Percentiles rank a stretch among this genome's conserved stretches.
phyloP scores from a whole-genome alignment of 345 rosid species.

The Crucihimalaya himalaica region DNA sequence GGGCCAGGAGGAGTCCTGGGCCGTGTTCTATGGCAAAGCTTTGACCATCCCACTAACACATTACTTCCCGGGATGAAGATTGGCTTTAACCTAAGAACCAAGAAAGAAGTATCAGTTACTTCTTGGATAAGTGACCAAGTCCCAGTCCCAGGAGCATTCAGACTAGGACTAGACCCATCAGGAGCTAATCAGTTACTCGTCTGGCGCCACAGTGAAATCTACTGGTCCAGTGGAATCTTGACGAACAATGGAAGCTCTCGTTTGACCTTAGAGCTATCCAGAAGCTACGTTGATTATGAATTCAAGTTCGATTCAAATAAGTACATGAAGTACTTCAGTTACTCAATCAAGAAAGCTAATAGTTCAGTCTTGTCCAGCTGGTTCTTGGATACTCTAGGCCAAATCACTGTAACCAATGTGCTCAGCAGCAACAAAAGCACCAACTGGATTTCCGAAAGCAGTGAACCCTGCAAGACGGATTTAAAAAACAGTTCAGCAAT shows the following conservation, averaged over 20 bases:
- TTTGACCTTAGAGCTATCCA: constrained; percentile 42
- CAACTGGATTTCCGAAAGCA: constrained; percentile 39
- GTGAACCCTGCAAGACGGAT: constrained; percentile 42
- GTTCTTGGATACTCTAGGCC: constrained; percentile 54
- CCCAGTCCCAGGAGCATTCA: constrained; percentile 64
- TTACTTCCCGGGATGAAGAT: constrained; percentile 72
- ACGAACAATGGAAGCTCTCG: constrained; percentile 48
- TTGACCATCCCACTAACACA: constrained; percentile 57
- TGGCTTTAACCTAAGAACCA: constrained; percentile 51
- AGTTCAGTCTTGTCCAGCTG: constrained; percentile 46
- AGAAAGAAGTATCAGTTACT: constrained; percentile 47
- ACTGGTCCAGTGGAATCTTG: constrained; percentile 62
- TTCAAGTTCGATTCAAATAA: constrained; percentile 46
- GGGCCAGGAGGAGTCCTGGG: constrained; percentile 39
- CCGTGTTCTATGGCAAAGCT: constrained; percentile 61
- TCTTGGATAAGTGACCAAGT: constrained; percentile 53
- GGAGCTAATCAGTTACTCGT: constrained; percentile 49
- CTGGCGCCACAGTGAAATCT: constrained; percentile 50
- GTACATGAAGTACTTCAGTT: constrained; percentile 54
- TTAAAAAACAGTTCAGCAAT: constrained; percentile 44
- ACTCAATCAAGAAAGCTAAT: constrained; percentile 39
- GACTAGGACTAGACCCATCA: constrained; percentile 53
- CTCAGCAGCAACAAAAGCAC: background rate
- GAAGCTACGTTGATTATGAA: constrained; percentile 32
- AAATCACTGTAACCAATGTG: constrained; percentile 43